Conservation (phyloP, 1,284 basidiomycete genomes). For the Tilletia setariae region DNA sequence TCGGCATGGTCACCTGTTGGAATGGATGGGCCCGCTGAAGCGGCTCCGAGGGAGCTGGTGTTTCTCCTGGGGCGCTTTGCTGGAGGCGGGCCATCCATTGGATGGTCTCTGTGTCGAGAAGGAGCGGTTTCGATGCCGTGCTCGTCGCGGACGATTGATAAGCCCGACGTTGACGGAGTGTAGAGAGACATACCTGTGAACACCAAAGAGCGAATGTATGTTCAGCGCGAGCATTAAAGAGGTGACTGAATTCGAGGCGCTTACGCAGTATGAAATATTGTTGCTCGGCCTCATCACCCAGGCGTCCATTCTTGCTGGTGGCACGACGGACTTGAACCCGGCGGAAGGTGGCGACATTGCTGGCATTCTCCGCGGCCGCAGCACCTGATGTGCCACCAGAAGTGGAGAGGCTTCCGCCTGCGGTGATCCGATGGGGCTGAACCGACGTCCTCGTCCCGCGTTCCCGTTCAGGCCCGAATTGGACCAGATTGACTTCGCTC, state of each 20-base stretch:
- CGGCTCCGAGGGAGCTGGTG: no score
- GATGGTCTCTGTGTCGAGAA: no score
- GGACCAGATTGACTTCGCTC: not conserved
- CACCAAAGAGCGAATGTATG: not conserved
- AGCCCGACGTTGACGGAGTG: not conserved
- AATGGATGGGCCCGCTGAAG: not conserved
- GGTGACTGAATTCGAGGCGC: not conserved
- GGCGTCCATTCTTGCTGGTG: not conserved
- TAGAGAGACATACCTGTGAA: not conserved
- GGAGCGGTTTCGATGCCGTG: no score
- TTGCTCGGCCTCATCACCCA: not conserved
- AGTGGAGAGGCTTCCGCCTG: no score
- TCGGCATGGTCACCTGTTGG: not conserved
- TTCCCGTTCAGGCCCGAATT: constrained; percentile 1
- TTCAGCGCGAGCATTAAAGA: no score
- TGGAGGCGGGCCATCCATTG: no score
- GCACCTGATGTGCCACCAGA: no score
- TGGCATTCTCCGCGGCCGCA: no score
- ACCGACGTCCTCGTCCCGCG: not conserved
- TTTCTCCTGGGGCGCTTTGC: no score
- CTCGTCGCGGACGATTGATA: no score
- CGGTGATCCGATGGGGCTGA: not conserved
- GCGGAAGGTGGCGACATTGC: no score
- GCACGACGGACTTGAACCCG: not conserved
- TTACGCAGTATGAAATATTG: constrained; percentile 3